Evolutionary conservation across 1,284 basidiomycete genomes (phyloP), one percentile per base, ranked within the genome.

Genomic region (Ganoderma meredithae): DNA sequence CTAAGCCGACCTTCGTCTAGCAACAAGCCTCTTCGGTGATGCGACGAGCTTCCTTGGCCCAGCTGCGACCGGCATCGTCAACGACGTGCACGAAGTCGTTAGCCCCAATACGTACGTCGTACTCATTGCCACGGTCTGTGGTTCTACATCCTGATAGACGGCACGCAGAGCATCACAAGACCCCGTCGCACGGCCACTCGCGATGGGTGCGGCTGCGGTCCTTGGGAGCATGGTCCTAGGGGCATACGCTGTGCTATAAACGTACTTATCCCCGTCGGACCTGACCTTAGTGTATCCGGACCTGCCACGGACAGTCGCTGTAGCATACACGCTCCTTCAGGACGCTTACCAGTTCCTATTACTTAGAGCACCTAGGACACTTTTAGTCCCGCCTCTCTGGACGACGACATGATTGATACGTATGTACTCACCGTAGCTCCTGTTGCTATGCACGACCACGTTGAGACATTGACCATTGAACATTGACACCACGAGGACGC

Each of bases 311-410:
- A 59, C 56, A 22, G 9, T 33, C 15, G 31, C 19, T 56, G 55
- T 56, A 56, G 27, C 55, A 56, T 56, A 56, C 27, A 59, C 56
- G 56, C 56, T 59, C 39, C 13, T 58, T 58, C 10, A 25, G 49
- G 53, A 31, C 53, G 36, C 36, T 36, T 36, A 36, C 6, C n/a
- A n/a, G n/a, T n/a, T n/a, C n/a, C n/a, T 36, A 36, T 36, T 52
- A 27, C 12, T 27, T 13, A 31, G 22, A 53, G 52, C 52, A 53
- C 27, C 3, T 25, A 53, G 52, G 25, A 53, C 52, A 53, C n/a
- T 53, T 25, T 53, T 4, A 53, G 52, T 15, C 31, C 27, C n/a
- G 8, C 12, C 17, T 12, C 7, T 13, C 25, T 31, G 25, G 22
- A 53, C 52, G 22, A 53, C 47, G 47, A 25, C 47, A 52, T 53